Conservation (phyloP, 495 filamentous ascomycete genomes). For the Friedmanniomyces endolithicus region DNA sequence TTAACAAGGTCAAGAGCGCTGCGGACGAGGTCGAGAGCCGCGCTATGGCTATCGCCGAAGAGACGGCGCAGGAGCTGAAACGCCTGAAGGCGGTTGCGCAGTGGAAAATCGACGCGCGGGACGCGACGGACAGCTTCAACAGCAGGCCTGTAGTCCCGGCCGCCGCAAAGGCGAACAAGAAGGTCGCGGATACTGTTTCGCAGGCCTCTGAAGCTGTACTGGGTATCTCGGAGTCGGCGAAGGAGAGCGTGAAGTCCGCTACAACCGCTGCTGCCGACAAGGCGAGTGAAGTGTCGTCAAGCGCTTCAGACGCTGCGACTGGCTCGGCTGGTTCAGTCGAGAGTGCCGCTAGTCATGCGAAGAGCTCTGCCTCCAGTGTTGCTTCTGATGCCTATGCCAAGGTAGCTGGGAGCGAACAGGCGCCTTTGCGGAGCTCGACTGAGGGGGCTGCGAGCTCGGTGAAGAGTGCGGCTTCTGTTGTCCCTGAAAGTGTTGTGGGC, state of each 20-base stretch:
- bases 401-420: neutral
- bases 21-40: constrained; percentile 56
- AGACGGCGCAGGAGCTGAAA: constrained; percentile 69
- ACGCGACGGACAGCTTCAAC: constrained; percentile 65
- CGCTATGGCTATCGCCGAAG: constrained; percentile 69
- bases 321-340: neutral
- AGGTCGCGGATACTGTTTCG: constrained; percentile 33
- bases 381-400: neutral
- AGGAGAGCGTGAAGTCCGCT: constrained; percentile 26
- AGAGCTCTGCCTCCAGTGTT: neutral
- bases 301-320: neutral
- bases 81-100: constrained; percentile 71
- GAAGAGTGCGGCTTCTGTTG: neutral
- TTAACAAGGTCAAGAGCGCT: constrained; percentile 56
- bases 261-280: constrained; percentile 5
- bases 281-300: neutral
- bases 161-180: constrained; percentile 33
- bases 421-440: neutral
- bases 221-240: constrained; percentile 9
- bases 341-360: constrained; percentile 21
- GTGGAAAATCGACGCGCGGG: constrained; percentile 72
- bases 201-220: constrained; percentile 32
- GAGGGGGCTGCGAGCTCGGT: neutral
- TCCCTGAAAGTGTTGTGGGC: constrained; percentile 1
- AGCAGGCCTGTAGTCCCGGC: constrained; percentile 40